Base-by-base conservation (phyloP, 331 rosid genomes). In the Arachis monticola region DNA sequence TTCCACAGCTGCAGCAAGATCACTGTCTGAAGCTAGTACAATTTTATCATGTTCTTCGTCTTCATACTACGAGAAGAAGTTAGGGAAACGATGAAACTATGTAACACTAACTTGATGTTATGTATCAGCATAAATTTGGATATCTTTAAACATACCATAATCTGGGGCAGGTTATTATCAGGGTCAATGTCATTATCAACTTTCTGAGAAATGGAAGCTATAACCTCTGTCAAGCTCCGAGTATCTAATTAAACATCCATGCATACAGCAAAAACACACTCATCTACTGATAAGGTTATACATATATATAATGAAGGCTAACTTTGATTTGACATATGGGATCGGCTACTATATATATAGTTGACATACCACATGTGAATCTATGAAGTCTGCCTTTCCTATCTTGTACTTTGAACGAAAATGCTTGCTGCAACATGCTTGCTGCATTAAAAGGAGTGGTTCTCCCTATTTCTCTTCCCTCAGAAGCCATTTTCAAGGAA, bases 21-120 rank as follows among this genome's bases (percentile, higher is more conserved):
- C 99, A 76, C 79, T 69, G 74, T 95, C 99, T 27, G 98, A 89
- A 82, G 96, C 96, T 79, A 95, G 79, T n/a, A 95, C 83, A 66
- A 95, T 88, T 83, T 85, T 89, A 66, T 95, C 99, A 46, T 73
- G 90, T 75, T 95, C 99, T 83, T 92, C 99, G 61, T 95, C 99
- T 85, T 95, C 99, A 14, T 95, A 95, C 99, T 95, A 72, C 80
- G 68, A 62, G 76, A 58, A 75, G 65, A 64, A 38, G 51, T 59
- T 70, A 73, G 68, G 59, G 35, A 51, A 59, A 48, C 12, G 27
- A 59, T 40, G 77, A 61, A 46, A 38, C 8, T 35, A 35, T 35
- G 40, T 35, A 35, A 35, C 40, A 11, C 41, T 3, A 42, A 47
- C 40, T 42, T 1, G 53, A 67, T 57, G 27, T 6, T 61, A 14